These are phyloP conservation scores for Pleurotus sapidus DNA, from an alignment of 768 basidiomycete species.

Conservation along the genomic window DNA sequence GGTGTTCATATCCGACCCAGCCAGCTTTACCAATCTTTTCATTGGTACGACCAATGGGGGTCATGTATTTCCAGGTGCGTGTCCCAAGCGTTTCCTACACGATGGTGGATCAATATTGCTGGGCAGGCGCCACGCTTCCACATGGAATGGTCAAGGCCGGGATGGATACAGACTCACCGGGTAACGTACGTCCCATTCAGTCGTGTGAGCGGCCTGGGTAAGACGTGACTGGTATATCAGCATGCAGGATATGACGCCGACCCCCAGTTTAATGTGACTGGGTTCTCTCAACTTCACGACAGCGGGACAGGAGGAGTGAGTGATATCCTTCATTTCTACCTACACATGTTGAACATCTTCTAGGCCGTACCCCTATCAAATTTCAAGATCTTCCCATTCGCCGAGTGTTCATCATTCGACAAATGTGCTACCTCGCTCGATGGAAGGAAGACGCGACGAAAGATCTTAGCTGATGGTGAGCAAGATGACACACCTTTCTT, in stretches of 20 bases:
- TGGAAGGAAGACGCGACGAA: constrained; percentile 43
- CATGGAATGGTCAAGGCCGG: constrained; percentile 72
- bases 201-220: neutral
- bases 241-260: constrained; percentile 48
- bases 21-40: constrained; percentile 52
- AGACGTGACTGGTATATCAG: constrained; percentile 18
- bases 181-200: constrained; percentile 37
- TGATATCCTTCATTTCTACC: neutral
- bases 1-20: constrained; percentile 27
- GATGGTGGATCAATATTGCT: neutral
- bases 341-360: neutral
- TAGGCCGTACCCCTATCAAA: constrained; percentile 55
- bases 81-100: neutral
- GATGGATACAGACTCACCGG: constrained; percentile 65
- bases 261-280: constrained; percentile 42
- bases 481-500: neutral
- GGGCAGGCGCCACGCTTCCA: constrained; percentile 55
- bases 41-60: constrained; percentile 66
- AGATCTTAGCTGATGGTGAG: constrained; percentile 47
- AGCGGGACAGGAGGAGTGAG: constrained; percentile 60
- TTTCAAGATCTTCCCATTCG: constrained; percentile 59
- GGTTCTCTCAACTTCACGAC: constrained; percentile 65
- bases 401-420: constrained; percentile 48
- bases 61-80: constrained; percentile 61
- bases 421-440: constrained; percentile 48